Evolutionary conservation across 495 filamentous ascomycete species (phyloP).

Genomic region (Saxophila tyrrhenica): DNA sequence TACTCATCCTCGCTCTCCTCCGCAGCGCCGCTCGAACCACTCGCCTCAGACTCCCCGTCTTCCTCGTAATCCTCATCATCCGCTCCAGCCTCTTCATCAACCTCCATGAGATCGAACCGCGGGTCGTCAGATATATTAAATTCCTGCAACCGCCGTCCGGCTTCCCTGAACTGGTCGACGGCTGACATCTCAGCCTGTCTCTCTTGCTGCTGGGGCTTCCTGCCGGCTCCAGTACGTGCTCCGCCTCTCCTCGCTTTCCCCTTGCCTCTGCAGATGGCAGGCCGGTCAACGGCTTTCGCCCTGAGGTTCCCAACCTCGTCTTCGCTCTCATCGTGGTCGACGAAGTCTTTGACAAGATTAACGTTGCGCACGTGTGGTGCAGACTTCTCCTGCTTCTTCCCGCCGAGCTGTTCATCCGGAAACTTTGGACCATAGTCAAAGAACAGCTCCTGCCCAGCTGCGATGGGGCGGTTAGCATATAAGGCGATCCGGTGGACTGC

Average conservation of each 20-base stretch:
- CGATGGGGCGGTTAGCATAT: constrained; percentile 46
- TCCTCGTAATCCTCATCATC: background rate
- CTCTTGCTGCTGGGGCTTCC: background rate
- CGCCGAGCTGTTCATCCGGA: constrained; percentile 9
- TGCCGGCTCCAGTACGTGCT: background rate
- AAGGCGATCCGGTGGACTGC: constrained; percentile 58
- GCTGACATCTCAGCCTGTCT: no score
- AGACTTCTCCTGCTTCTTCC: constrained; percentile 8
- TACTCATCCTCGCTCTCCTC: background rate
- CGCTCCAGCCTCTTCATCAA: constrained; percentile 2
- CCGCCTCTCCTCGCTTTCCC: background rate
- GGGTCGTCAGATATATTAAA: constrained; percentile 13
- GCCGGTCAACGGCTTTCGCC: background rate
- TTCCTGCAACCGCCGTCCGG: constrained; percentile 5
- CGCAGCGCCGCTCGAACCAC: background rate
- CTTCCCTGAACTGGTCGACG: background rate
- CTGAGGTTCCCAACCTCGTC: constrained; percentile 5
- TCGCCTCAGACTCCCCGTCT: background rate
- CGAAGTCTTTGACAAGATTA: background rate
- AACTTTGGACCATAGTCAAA: constrained; percentile 46
- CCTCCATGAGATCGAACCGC: background rate
- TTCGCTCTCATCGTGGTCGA: background rate
- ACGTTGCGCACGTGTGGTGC: constrained; percentile 1
- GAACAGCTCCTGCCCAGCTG: constrained; percentile 55
- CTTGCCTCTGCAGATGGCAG: background rate